Conservation (phyloP, 1,139 yeast species). For the Diutina pseudorugosa region DNA sequence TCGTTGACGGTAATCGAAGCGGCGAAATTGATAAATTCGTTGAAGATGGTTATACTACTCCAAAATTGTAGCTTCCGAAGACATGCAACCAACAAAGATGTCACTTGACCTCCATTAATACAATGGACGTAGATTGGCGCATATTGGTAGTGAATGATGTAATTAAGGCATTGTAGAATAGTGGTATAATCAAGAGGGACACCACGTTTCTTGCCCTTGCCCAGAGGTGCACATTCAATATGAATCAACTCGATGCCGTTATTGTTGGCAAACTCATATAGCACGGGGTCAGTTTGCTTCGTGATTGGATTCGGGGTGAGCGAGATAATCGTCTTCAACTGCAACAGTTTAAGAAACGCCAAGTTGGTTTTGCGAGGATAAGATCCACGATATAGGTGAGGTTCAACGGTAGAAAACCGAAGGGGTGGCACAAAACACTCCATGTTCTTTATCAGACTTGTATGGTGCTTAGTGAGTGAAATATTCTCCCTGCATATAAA, state of each 20-base stretch:
- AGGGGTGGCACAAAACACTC: constrained; percentile 58
- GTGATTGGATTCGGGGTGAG: constrained; percentile 68
- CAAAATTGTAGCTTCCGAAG: constrained; percentile 74
- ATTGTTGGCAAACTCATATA: constrained; percentile 36
- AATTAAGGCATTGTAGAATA: constrained; percentile 45
- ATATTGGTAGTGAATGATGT: constrained; percentile 44
- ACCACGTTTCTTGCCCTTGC: constrained; percentile 67
- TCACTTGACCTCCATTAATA: constrained; percentile 79
- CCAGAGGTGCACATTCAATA: constrained; percentile 51
- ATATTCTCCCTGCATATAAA: not conserved
- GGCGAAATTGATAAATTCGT: constrained; percentile 70
- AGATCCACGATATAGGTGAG: constrained; percentile 69
- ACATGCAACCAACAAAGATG: constrained; percentile 77
- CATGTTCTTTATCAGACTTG: not conserved
- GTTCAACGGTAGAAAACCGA: constrained; percentile 61
- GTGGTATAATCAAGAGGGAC: constrained; percentile 65
- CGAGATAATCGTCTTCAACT: constrained; percentile 63
- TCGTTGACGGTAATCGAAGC: constrained; percentile 78
- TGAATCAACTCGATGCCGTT: constrained; percentile 46
- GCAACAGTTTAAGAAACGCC: constrained; percentile 56
- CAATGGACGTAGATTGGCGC: constrained; percentile 81
- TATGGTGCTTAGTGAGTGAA: not conserved
- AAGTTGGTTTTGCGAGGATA: constrained; percentile 71
- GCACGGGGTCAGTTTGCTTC: constrained; percentile 34
- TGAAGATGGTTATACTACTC: constrained; percentile 81